Evolutionary conservation across 192 early-diverging fungal species (phyloP), one percentile per base, ranked within the genome.

Genomic region (Dimargaris verticillata): DNA sequence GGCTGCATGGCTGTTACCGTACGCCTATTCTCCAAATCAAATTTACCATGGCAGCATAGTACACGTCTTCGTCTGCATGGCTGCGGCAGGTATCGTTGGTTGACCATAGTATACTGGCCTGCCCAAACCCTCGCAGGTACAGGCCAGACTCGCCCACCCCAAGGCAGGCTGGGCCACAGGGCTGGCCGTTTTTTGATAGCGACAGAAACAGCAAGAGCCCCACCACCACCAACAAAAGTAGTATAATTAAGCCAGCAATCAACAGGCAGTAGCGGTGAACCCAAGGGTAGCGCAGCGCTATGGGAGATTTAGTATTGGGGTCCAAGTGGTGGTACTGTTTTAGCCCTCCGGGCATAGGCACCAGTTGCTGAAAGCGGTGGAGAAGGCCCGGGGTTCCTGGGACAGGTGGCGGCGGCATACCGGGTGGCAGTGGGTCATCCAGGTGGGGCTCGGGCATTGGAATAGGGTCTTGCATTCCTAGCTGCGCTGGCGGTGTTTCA

Each of bases 21-120:
- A 47, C 11, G 20, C 20, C 46, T 38, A 38, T 5, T 38, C 33
- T 2, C 7, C 2, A 38, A 5, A 5, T 7, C 33, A 38, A 2
- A 47, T 11, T 47, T 47, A 47, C 46, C 10, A 55, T 55, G 53
- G 53, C 53, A 1, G 53, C 53, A 17, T 55, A 55, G 33, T 55
- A 55, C 25, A 55, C 53, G 33, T 55, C 53, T 17, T n/a, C n/a
- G 5, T 26, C 18, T 25, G 24, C 53, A 28, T 55, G 53, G 26
- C 22, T 28, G 17, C 33, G n/a, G 28, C 53, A 55, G 5, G 53
- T 55, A 33, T 55, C 28, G 28, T 55, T 55, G 28, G 18, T 33
- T 33, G 5, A 28, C 18, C 28, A 26, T 33, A 55, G 33, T 29
- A 33, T 18, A 11, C 33, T 26, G 33, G 53, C 53, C 53, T 55